Conservation (phyloP, 2,329 filamentous ascomycete species). For the Cladosporium sp. region DNA sequence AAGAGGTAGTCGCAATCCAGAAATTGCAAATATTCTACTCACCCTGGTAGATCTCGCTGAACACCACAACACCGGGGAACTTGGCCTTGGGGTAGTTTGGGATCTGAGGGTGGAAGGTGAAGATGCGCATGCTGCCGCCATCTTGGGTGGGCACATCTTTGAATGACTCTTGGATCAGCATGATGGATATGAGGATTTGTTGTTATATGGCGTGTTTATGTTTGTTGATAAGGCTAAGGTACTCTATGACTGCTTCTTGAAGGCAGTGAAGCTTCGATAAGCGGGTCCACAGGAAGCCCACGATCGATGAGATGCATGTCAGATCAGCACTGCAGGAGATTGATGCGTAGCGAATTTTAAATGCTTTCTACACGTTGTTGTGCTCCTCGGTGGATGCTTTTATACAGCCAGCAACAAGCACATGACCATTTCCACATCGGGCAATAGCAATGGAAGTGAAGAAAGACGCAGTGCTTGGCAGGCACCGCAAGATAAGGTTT, state of each 20-base stretch:
- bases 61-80: slow-evolving; percentile 85
- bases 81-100: slow-evolving; percentile 84
- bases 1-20: too few relatives aligned
- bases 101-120: slow-evolving; percentile 82
- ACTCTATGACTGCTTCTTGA: neutral
- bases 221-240: neutral
- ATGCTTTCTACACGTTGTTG: neutral
- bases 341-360: neutral
- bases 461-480: slow-evolving; percentile 14
- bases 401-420: neutral
- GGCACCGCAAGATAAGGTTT: slow-evolving; percentile 14
- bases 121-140: slow-evolving; percentile 68
- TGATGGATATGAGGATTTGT: slow-evolving; percentile 34
- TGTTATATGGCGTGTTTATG: neutral
- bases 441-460: slow-evolving; percentile 9
- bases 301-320: neutral
- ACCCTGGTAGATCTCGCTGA: slow-evolving; percentile 97
- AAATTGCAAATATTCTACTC: slow-evolving; percentile 19
- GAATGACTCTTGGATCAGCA: slow-evolving; percentile 61
- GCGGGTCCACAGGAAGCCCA: neutral
- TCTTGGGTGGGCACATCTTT: slow-evolving; percentile 61
- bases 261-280: slow-evolving; percentile 1
- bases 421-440: neutral
- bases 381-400: neutral
- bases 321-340: neutral